These are phyloP conservation scores for Flueggea neowawraea DNA, from an alignment of 441 rosid species.

Conservation along the genomic window DNA sequence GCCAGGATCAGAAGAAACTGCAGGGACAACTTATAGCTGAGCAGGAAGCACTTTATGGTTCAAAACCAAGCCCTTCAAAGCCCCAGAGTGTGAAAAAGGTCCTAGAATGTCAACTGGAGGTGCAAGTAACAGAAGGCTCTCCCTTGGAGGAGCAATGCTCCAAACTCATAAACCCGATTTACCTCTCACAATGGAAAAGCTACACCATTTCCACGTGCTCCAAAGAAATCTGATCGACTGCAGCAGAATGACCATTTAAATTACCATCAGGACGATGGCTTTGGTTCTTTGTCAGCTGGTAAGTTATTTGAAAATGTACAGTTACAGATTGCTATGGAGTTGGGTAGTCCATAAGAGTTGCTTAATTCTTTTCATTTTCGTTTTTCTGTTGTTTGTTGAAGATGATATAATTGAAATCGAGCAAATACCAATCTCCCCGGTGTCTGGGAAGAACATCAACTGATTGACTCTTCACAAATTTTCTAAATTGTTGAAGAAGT, in stretches of 20 bases:
- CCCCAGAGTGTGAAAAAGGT: slow-evolving; percentile 54
- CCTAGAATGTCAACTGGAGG: slow-evolving; percentile 67
- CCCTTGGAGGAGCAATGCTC: slow-evolving; percentile 60
- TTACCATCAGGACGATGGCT: slow-evolving; percentile 42
- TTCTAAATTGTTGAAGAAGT: slow-evolving; percentile 23
- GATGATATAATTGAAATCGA: slow-evolving; percentile 20
- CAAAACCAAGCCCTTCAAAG: slow-evolving; percentile 81
- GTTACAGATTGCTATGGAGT: neutral
- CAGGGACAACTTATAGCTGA: slow-evolving; percentile 87
- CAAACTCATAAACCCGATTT: slow-evolving; percentile 58
- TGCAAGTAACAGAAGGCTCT: slow-evolving; percentile 55
- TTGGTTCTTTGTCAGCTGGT: slow-evolving; percentile 61
- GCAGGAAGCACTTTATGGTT: slow-evolving; percentile 86
- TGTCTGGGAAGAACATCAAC: slow-evolving; percentile 22
- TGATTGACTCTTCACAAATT: slow-evolving; percentile 23
- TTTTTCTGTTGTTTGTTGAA: slow-evolving; percentile 16
- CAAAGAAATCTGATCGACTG: slow-evolving; percentile 42
- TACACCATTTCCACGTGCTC: slow-evolving; percentile 31
- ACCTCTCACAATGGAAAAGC: slow-evolving; percentile 24
- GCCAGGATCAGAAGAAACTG: slow-evolving; percentile 80
- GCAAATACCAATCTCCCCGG: slow-evolving; percentile 25
- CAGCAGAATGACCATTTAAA: slow-evolving; percentile 32
- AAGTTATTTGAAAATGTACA: slow-evolving; percentile 16
- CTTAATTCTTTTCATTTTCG: slow-evolving; percentile 9
- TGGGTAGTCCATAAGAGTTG: slow-evolving; percentile 3